These are phyloP conservation scores for Russula virescens DNA, from an alignment of 768 basidiomycete genomes.

Conservation along the genomic window DNA sequence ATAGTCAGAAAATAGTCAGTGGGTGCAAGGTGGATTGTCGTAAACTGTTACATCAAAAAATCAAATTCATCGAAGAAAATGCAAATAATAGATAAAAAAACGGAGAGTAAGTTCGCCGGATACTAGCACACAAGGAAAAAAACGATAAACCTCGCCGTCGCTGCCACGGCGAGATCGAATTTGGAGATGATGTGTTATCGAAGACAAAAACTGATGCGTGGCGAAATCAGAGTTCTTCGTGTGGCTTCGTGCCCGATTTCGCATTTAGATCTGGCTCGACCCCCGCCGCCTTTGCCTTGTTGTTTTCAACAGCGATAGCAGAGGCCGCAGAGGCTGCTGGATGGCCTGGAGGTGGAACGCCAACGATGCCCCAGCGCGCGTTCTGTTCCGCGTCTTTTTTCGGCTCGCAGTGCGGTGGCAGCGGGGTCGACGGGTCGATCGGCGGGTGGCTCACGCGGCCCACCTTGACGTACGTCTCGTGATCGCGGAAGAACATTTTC, in stretches of 20 bases:
- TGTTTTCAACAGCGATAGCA: not conserved
- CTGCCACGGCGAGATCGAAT: no score
- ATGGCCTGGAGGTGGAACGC: not conserved
- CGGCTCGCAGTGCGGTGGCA: constrained; percentile 68
- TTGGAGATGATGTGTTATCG: no score
- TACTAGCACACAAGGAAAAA: no score
- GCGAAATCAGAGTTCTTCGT: constrained; percentile 21
- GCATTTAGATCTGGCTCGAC: not conserved
- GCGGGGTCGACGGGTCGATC: constrained; percentile 70
- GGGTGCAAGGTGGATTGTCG: not conserved
- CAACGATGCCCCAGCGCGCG: constrained; percentile 26
- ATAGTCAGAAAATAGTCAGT: not conserved
- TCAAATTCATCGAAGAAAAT: not conserved
- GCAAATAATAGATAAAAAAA: not conserved
- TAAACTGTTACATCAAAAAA: not conserved
- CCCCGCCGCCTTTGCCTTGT: not conserved
- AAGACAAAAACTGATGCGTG: no score
- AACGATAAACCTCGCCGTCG: no score
- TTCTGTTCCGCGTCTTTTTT: constrained; percentile 39
- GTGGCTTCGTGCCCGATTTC: not conserved
- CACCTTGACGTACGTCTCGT: constrained; percentile 72
- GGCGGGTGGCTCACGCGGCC: constrained; percentile 72
- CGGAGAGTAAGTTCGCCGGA: no score
- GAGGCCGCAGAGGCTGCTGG: not conserved
- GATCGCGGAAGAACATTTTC: constrained; percentile 84